phyloP scores from a whole-genome alignment of 2,329 filamentous ascomycete species.

The Chaetomium globosum region DNA sequence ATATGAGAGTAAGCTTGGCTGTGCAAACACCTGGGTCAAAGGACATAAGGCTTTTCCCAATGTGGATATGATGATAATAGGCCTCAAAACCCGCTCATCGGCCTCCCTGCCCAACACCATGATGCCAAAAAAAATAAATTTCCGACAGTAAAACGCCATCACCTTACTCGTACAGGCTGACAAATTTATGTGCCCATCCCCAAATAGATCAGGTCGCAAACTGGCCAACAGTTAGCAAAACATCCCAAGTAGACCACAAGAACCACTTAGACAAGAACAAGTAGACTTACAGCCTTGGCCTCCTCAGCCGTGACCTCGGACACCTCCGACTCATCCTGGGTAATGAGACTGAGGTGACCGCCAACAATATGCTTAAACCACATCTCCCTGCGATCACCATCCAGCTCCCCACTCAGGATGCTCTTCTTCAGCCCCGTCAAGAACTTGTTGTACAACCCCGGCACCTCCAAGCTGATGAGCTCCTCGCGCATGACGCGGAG shows the following conservation, averaged over 20 bases:
- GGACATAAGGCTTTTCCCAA: not conserved
- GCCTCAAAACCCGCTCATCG: not conserved
- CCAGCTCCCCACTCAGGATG: slow-evolving; percentile 68
- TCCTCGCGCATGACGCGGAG: slow-evolving; percentile 78
- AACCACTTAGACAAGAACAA: not conserved
- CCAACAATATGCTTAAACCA: slow-evolving; percentile 71
- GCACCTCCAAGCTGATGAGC: slow-evolving; percentile 73
- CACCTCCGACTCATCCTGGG: slow-evolving; percentile 60
- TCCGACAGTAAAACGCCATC: not conserved
- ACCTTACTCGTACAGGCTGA: not conserved
- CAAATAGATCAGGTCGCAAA: slow-evolving; percentile 17
- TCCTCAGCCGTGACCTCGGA: slow-evolving; percentile 71
- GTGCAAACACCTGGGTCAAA: not conserved
- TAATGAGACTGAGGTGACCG: slow-evolving; percentile 72
- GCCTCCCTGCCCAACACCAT: not conserved
- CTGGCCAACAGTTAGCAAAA: slow-evolving; percentile 24
- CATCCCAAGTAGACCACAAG: not conserved
- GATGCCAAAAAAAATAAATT: not conserved
- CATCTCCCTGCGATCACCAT: slow-evolving; percentile 77
- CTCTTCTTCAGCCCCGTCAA: slow-evolving; percentile 71
- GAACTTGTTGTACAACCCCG: slow-evolving; percentile 74
- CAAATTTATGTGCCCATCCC: not conserved
- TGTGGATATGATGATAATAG: not conserved
- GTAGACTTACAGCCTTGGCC: slow-evolving; percentile 59
- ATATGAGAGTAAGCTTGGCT: not conserved